phyloP scores from a whole-genome alignment of 371 early-diverging fungal genomes.

The Mucor lusitanicus region DNA sequence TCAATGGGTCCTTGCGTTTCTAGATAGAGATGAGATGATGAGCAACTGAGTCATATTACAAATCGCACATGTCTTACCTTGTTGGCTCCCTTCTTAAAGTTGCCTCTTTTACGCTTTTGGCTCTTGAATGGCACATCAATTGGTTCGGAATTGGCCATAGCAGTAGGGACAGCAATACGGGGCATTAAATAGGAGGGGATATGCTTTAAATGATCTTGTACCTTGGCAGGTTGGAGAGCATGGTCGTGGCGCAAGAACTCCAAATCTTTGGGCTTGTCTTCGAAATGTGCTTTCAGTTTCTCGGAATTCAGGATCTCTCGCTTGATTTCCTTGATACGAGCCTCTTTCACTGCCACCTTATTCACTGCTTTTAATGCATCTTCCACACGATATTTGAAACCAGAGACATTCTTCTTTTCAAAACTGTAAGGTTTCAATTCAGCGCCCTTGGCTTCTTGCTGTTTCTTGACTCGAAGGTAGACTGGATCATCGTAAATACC shows the following conservation, averaged over 20 bases:
- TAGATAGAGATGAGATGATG: conserved; percentile 10
- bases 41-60: not conserved
- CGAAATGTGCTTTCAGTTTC: conserved; percentile 94
- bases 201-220: conserved; percentile 88
- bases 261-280: conserved; percentile 93
- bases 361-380: conserved; percentile 89
- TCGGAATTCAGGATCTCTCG: conserved; percentile 92
- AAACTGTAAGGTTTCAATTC: conserved; percentile 79
- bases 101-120: conserved; percentile 31
- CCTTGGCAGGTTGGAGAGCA: conserved; percentile 78
- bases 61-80: conserved; percentile 13
- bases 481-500: conserved; percentile 64
- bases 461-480: conserved; percentile 73
- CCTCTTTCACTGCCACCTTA: conserved; percentile 77
- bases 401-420: conserved; percentile 88
- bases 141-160: conserved; percentile 17
- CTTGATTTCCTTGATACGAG: conserved; percentile 91
- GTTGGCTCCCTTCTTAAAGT: conserved; percentile 20
- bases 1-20: conserved; percentile 66
- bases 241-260: conserved; percentile 92
- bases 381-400: conserved; percentile 87
- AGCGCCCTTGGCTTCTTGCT: conserved; percentile 63
- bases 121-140: conserved; percentile 34
- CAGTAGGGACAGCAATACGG: conserved; percentile 54
- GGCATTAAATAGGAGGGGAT: conserved; percentile 92